Evolutionary conservation across 2,329 filamentous ascomycete species (phyloP), one percentile per base, ranked within the genome.

Genomic region (Paradendryphiella salina): DNA sequence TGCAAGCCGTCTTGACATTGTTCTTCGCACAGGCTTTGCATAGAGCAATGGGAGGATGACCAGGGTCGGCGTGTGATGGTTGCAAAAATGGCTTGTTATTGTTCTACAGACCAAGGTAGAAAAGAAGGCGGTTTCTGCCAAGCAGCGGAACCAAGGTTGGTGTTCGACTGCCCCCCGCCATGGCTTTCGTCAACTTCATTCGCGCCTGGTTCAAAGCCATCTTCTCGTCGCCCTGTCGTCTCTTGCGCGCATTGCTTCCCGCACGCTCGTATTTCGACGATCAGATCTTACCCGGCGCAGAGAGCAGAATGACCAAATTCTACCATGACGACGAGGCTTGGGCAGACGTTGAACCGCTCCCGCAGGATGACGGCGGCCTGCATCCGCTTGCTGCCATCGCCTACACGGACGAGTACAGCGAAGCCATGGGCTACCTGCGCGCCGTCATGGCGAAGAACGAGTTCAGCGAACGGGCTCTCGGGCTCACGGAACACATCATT

Each of bases 381-480:
- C 75, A 87, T 61, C 90, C 93, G 21, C 83, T 99, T 51, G 93
- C 93, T n/a, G 85, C 87, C 52, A 99, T 99, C 73, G 87, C 92
- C 50, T 99, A 99, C 74, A 84, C 87, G 2, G 85, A 90, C 26
- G 87, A 94, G 58, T 99, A 99, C 73, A 84, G 87, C 56, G 92
- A 96, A 77, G 92, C 90, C 38, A 94, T 96, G 76, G 86, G 89
- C 36, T 99, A 97, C 75, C 84, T 99, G 45, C 88, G 94, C 54
- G 92, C 94, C 54, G 83, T 96, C 62, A 99, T 99, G 93, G 88
- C 89, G 11, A 80, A 79, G 39, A 88, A 95, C 70, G 94, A 99
- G 74, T 82, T 87, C 77, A 91, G 88, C 18, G 82, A 86, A 17
- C 83, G 94, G 39, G 88, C 85, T 29, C 81, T 99, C 35, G 82